phyloP scores from a whole-genome alignment of 1,139 yeast species.

The Kodamaea suecica region DNA sequence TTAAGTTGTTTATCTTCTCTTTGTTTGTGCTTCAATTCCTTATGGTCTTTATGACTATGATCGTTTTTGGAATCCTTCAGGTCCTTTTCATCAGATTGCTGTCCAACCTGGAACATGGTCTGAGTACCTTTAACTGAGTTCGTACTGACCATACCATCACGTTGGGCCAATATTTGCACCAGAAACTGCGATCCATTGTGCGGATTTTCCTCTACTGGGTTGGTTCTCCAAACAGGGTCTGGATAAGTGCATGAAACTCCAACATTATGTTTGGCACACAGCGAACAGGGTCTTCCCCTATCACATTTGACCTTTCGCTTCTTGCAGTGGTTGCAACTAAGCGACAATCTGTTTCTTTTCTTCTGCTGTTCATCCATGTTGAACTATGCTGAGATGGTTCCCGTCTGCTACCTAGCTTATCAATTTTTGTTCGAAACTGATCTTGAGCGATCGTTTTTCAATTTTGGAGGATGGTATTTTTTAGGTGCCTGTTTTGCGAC shows the following conservation, averaged over 20 bases:
- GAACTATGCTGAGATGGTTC: not conserved
- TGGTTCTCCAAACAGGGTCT: constrained; percentile 17
- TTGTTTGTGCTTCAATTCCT: too few relatives aligned
- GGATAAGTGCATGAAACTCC: constrained; percentile 31
- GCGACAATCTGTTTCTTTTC: constrained; percentile 19
- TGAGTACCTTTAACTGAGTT: constrained; percentile 1
- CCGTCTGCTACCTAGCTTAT: not conserved
- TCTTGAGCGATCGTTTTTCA: not conserved
- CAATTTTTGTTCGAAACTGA: not conserved
- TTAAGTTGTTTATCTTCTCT: too few relatives aligned
- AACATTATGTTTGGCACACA: constrained; percentile 20
- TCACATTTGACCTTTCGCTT: constrained; percentile 25
- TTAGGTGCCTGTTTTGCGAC: too few relatives aligned
- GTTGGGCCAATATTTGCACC: constrained; percentile 1
- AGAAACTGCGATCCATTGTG: constrained; percentile 1
- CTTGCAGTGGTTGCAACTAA: constrained; percentile 23
- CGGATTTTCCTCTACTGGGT: constrained; percentile 1
- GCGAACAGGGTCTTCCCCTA: constrained; percentile 21
- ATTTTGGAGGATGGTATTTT: too few relatives aligned
- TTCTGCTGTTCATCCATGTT: constrained; percentile 5
- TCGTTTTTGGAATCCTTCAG: too few relatives aligned
- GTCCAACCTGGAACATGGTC: constrained; percentile 1
- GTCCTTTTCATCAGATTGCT: not conserved
- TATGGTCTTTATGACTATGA: too few relatives aligned
- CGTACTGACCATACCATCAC: constrained; percentile 2